Base-by-base conservation (phyloP, 2,329 filamentous ascomycete species). In the Aspergillus sp. region DNA sequence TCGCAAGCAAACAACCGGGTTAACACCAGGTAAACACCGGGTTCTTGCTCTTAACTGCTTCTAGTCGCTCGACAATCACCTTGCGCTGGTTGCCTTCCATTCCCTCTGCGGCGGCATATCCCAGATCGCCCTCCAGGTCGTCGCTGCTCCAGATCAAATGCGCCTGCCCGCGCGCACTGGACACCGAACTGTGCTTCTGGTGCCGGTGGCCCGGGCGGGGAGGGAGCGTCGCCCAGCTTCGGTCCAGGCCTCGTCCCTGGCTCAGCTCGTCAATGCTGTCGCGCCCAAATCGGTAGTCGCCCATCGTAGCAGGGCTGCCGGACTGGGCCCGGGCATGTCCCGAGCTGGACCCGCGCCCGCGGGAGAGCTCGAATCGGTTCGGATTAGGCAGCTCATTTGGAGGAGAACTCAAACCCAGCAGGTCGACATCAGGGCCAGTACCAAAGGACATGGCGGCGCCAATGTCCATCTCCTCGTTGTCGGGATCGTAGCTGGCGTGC, bases 1-100 rank as follows among this genome's bases (percentile, higher is more conserved):
- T 42, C 52, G 25, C 21, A 38, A 30, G 36, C 19, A 42, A 49
- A 49, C 48, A 39, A 38, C 42, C 44, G 27, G 61, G 59, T 80
- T 80, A 98, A 81, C 95, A 99, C 91, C 95, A 99, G 48, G 91
- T 96, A 77, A 99, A 99, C 32, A 99, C 92, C 2, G 95, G 95
- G 73, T 96, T 96, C 74, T 90, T 90, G 73, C 88, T 91, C 83
- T 98, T 98, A 63, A 99, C 95, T 62, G 94, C 90, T 81, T 99
- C 95, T 60, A 99, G 80, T 64, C 95, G 84, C 82, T 99, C 95
- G 51, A 99, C 93, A 81, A 99, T 98, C 51, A 99, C 95, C 77
- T 95, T 96, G 69, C 93, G 86, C 74, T 90, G 88, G 70, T 92
- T 91, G 11, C 91, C 91, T 77, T 98, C 95, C 86, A 96, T 92